Percentiles rank a stretch among this genome's conserved stretches.
Evolutionary conservation across 805 yeast species (phyloP).

Genomic region (Ascoidea asiatica): DNA sequence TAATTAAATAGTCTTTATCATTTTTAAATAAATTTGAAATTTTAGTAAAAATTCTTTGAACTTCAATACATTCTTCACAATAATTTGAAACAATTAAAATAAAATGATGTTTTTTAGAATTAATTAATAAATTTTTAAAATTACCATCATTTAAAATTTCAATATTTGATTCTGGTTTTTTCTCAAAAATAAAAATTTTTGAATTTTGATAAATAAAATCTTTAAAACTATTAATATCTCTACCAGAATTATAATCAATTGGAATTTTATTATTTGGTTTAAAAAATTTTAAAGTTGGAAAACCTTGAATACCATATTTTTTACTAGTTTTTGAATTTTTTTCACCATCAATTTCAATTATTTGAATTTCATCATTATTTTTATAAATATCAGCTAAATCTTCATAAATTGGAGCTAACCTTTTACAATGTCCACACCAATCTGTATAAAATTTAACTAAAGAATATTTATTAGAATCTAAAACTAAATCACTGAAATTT

Average conservation of each 20-base stretch:
- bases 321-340: conserved; percentile 31
- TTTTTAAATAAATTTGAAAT: conserved; percentile 30
- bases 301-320: conserved; percentile 32
- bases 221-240: conserved; percentile 31
- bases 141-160: conserved; percentile 21
- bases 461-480: conserved; percentile 53
- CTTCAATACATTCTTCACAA: conserved; percentile 39
- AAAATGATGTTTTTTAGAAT: conserved; percentile 16
- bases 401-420: conserved; percentile 75
- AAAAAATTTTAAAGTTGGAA: conserved; percentile 36
- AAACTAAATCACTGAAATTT: conserved; percentile 40
- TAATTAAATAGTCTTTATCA: conserved; percentile 22
- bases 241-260: conserved; percentile 30
- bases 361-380: conserved; percentile 19
- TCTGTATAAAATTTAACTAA: conserved; percentile 68
- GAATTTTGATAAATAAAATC: conserved; percentile 30
- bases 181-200: conserved; percentile 18
- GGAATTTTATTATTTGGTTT: conserved; percentile 29
- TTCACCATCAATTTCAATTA: conserved; percentile 40
- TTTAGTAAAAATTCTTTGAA: conserved; percentile 32
- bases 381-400: conserved; percentile 61
- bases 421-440: conserved; percentile 97
- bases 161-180: conserved; percentile 13
- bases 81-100: conserved; percentile 39
- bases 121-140: conserved; percentile 24